These are phyloP conservation scores for Acephala macrosclerotiorum DNA, from an alignment of 2,329 filamentous ascomycete species.

Conservation along the genomic window DNA sequence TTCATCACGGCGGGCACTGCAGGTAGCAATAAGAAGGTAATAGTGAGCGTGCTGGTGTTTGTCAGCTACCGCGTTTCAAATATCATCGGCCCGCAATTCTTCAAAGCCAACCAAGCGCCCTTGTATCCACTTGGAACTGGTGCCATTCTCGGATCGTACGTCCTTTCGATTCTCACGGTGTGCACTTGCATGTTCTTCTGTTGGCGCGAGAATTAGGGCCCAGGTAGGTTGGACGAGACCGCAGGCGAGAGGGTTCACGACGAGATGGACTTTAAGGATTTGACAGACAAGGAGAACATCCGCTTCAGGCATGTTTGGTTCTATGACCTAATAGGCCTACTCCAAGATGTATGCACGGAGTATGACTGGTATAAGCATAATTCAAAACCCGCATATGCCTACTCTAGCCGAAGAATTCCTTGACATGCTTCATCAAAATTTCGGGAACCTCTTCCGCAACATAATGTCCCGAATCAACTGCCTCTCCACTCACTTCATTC, in stretches of 20 bases:
- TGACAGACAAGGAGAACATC: no score
- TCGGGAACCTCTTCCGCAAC: conserved; percentile 59
- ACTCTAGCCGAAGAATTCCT: conserved; percentile 46
- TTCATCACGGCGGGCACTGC: conserved; percentile 70
- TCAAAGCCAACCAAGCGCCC: not conserved
- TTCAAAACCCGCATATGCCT: not conserved
- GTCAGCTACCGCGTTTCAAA: conserved; percentile 79
- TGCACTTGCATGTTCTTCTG: not conserved
- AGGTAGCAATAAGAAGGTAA: conserved; percentile 77
- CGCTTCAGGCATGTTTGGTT: no score
- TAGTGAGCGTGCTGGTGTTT: conserved; percentile 74
- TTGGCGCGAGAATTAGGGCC: not conserved
- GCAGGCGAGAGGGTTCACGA: not conserved
- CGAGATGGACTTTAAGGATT: not conserved
- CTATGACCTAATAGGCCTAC: no score
- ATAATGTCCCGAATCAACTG: conserved; percentile 56
- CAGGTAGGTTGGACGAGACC: not conserved
- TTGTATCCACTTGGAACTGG: not conserved
- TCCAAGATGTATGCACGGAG: no score
- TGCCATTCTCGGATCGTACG: not conserved
- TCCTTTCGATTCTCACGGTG: not conserved
- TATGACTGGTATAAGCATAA: no score
- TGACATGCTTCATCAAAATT: conserved; percentile 51
- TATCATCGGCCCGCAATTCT: conserved; percentile 49
- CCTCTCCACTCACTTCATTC: conserved; percentile 49